phyloP scores from a whole-genome alignment of 495 filamentous ascomycete genomes.

The Immersiella caudata region DNA sequence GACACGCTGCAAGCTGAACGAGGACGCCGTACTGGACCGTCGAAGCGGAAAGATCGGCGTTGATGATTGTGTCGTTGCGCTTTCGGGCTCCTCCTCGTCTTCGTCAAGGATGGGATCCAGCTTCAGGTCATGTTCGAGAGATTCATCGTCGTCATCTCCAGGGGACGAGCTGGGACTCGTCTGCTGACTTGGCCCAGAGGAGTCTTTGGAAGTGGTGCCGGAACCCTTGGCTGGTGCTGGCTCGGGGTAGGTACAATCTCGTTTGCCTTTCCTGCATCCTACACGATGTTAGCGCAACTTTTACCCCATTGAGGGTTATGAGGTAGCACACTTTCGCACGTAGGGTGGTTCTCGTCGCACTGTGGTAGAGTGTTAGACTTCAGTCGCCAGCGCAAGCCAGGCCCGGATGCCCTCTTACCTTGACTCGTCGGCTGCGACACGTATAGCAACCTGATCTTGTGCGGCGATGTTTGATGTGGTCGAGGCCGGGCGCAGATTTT shows the following conservation, averaged over 20 bases:
- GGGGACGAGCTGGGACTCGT: slow-evolving; percentile 54
- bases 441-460: slow-evolving; percentile 95
- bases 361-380: slow-evolving; percentile 37
- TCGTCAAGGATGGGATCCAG: slow-evolving; percentile 70
- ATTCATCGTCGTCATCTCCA: slow-evolving; percentile 57
- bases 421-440: slow-evolving; percentile 85
- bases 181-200: slow-evolving; percentile 54
- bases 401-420: slow-evolving; percentile 55
- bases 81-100: slow-evolving; percentile 55
- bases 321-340: slow-evolving; percentile 74
- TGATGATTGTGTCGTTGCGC: slow-evolving; percentile 40
- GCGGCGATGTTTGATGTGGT: slow-evolving; percentile 90
- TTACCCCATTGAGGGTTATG: background rate
- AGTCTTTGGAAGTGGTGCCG: slow-evolving; percentile 49
- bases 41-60: slow-evolving; percentile 43
- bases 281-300: slow-evolving; percentile 29
- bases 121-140: slow-evolving; percentile 51
- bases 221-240: slow-evolving; percentile 56
- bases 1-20: slow-evolving; percentile 39
- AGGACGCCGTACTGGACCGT: slow-evolving; percentile 48
- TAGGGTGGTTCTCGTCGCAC: slow-evolving; percentile 84
- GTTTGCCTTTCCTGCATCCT: slow-evolving; percentile 84
- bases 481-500: slow-evolving; percentile 61
- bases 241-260: slow-evolving; percentile 83
- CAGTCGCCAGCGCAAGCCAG: background rate